phyloP scores from a whole-genome alignment of 2,329 filamentous ascomycete genomes.

The Cladosporium sphaerospermum region DNA sequence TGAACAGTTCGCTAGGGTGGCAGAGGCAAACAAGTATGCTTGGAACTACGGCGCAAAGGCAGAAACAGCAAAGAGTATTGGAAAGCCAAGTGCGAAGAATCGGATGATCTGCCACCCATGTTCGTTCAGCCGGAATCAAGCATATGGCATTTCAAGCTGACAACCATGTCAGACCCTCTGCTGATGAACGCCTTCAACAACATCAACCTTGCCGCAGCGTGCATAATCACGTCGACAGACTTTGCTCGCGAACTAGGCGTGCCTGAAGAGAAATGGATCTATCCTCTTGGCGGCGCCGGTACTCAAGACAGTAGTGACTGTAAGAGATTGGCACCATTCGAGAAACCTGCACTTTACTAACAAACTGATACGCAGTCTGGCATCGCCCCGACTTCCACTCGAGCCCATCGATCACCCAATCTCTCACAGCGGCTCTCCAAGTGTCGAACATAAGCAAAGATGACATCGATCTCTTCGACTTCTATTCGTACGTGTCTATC shows the following conservation, averaged over 20 bases:
- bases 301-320: slow-evolving; percentile 53
- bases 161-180: slow-evolving; percentile 49
- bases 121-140: slow-evolving; percentile 31
- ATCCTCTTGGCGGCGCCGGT: slow-evolving; percentile 58
- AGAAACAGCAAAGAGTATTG: slow-evolving; percentile 47
- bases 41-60: slow-evolving; percentile 51
- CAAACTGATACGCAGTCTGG: slow-evolving; percentile 48
- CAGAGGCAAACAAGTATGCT: slow-evolving; percentile 47
- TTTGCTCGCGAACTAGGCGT: slow-evolving; percentile 51
- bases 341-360: neutral
- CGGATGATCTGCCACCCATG: slow-evolving; percentile 64
- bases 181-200: slow-evolving; percentile 68
- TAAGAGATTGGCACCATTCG: slow-evolving; percentile 25
- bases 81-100: slow-evolving; percentile 50
- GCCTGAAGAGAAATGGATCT: slow-evolving; percentile 54
- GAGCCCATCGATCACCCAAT: slow-evolving; percentile 52
- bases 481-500: slow-evolving; percentile 49
- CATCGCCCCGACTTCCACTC: slow-evolving; percentile 52
- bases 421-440: slow-evolving; percentile 49
- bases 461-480: slow-evolving; percentile 56
- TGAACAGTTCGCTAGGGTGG: slow-evolving; percentile 53
- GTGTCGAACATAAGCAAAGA: slow-evolving; percentile 42
- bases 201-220: slow-evolving; percentile 57
- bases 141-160: neutral
- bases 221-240: slow-evolving; percentile 53